These are phyloP conservation scores for Petunia axillaris DNA, from an alignment of 257 asterid genomes.

Conservation along the genomic window DNA sequence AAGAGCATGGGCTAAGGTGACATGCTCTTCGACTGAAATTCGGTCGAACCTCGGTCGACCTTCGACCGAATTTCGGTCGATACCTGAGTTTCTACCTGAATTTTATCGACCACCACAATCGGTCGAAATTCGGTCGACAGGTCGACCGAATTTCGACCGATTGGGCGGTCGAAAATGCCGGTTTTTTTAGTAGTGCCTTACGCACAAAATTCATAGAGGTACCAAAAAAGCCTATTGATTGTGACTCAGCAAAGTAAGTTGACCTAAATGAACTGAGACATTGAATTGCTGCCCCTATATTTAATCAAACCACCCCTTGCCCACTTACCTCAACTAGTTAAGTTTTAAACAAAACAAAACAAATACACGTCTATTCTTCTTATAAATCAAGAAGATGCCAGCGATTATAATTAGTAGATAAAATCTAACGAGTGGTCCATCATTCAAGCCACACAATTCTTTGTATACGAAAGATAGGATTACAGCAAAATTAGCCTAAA, in stretches of 20 bases:
- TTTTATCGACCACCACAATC: no score
- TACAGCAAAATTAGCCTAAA: not conserved
- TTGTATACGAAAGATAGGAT: not conserved
- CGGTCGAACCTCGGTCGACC: no score
- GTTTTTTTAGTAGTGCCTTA: no score
- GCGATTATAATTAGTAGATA: not conserved
- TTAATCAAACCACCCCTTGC: not conserved
- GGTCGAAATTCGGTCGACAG: not conserved
- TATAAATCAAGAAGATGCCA: not conserved
- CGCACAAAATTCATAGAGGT: not conserved
- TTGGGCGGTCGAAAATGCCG: no score
- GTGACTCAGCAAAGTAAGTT: not conserved
- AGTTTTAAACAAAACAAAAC: no score
- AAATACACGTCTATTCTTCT: no score
- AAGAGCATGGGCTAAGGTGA: no score
- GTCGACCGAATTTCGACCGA: no score
- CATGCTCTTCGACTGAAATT: no score
- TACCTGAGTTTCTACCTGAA: no score
- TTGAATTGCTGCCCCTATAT: slow-evolving; percentile 2
- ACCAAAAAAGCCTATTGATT: slow-evolving; percentile 1
- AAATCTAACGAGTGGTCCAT: not conserved
- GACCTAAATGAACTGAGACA: not conserved
- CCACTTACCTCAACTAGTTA: no score
- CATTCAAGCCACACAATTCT: not conserved
- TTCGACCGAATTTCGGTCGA: no score